Percentiles rank a stretch among this genome's conserved stretches.
Conservation (phyloP, 768 basidiomycete genomes). For the Macrolepiota dolichaula region DNA sequence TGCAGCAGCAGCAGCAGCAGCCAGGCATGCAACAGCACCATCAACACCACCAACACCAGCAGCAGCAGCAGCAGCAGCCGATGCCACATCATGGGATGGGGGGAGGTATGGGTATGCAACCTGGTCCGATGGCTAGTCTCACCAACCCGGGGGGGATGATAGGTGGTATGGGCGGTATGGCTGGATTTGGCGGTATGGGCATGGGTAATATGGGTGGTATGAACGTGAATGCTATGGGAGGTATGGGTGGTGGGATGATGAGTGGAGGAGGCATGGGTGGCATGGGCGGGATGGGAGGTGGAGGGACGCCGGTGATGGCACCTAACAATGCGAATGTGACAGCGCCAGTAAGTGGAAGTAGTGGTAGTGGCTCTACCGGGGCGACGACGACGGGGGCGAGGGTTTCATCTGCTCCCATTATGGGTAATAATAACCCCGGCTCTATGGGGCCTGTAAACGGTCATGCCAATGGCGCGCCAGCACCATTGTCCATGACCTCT, state of each 20-base stretch:
- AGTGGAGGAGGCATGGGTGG: background rate
- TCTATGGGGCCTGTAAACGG: too few relatives aligned
- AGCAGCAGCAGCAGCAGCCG: background rate
- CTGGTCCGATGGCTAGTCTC: background rate
- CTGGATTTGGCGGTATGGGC: background rate
- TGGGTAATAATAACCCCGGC: too few relatives aligned
- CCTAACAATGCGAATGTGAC: background rate
- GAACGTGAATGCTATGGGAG: background rate
- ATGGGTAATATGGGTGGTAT: background rate
- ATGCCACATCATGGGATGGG: background rate
- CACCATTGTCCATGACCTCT: slow-evolving; percentile 14
- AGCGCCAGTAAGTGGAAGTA: slow-evolving; percentile 1
- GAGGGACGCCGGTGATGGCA: slow-evolving; percentile 4
- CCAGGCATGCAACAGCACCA: too few relatives aligned
- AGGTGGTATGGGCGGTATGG: slow-evolving; percentile 2
- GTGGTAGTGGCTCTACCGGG: background rate
- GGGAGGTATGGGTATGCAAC: background rate
- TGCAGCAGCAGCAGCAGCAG: slow-evolving; percentile 28
- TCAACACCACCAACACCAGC: slow-evolving; percentile 14
- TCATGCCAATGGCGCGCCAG: background rate
- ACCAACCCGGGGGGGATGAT: background rate
- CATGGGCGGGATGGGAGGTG: background rate
- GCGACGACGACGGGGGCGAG: background rate
- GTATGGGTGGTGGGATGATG: background rate
- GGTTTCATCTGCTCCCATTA: too few relatives aligned